Base-by-base conservation (phyloP, 1,284 basidiomycete species). In the Pseudozyma tsukubaensis region DNA sequence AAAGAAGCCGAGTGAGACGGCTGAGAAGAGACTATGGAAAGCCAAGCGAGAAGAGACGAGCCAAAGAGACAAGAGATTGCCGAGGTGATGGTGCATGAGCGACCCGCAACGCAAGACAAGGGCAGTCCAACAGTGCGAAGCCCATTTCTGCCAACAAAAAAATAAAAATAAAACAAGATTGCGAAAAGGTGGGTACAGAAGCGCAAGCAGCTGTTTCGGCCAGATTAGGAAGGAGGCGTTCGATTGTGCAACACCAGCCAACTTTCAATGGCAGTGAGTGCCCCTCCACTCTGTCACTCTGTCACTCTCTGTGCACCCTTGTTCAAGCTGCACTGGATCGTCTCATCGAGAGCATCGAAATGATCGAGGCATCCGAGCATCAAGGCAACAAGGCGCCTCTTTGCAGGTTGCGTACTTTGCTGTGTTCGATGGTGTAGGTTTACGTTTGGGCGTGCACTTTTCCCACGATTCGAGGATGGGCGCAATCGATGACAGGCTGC, bases 1-100 rank as follows among this genome's bases (percentile, higher is more conserved):
- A 53, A 50, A 44, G 47, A 53, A 60, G 50, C 59, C 51, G 59
- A 50, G 52, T 61, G 51, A 61, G 59, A 61, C 59, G 34, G 39
- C 34, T 14, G n/a, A 52, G 37, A 18, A 16, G 18, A 48, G 36
- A 52, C 29, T 43, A 24, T 43, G 12, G 47, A 11, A 13, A 54
- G 14, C 39, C 60, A 56, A 63, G 54, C 60, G 54, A 65, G 56
- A 50, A 43, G 50, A 24, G 37, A 45, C 29, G 50, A 47, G 29
- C 13, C 9, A 34, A 36, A 43, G 39, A 39, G 52, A 50, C 32
- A 51, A 29, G 43, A 49, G 19, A 16, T 54, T 54, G 51, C 35
- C 12, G 18, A 29, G 24, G 24, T 29, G 24, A 29, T 29, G 24
- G 24, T 29, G 24, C 24, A 29, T 29, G 24, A 29, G 24, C 24